Evolutionary conservation across 2,329 filamentous ascomycete species (phyloP).

Genomic region (Xylaria arbuscula): DNA sequence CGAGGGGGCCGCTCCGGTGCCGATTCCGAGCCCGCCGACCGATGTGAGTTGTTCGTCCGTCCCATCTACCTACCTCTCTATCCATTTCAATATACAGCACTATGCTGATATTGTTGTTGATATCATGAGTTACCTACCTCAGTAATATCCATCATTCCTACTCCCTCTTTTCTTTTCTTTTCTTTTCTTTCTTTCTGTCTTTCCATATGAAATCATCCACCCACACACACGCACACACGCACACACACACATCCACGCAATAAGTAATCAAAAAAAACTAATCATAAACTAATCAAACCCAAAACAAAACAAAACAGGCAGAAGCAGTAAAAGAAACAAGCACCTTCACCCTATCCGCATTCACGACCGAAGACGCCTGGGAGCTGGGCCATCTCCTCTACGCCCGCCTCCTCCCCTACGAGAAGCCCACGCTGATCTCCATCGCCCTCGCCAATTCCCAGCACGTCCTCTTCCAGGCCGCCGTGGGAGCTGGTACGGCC

Average conservation of each 20-base stretch:
- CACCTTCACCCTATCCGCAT: not conserved
- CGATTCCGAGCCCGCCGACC: not conserved
- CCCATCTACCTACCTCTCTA: no score
- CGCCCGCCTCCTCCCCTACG: not conserved
- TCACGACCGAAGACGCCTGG: not conserved
- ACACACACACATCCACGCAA: no score
- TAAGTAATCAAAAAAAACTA: no score
- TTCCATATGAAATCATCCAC: no score
- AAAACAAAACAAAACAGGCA: not conserved
- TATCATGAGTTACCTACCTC: no score
- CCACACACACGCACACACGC: no score
- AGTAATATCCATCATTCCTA: no score
- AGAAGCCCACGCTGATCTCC: not conserved
- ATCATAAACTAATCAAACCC: not conserved
- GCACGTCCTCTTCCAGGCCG: not conserved
- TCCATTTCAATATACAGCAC: no score
- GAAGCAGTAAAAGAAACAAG: not conserved
- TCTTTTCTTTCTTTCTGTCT: no score
- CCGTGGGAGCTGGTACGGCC: not conserved
- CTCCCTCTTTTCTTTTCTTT: no score
- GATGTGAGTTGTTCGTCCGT: not conserved
- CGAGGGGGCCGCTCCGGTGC: not conserved
- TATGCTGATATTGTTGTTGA: no score
- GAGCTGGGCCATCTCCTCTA: not conserved
- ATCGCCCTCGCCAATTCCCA: not conserved